A percentile compares a stretch with the other conserved stretches of the same genome.
Evolutionary conservation across 495 filamentous ascomycete species (phyloP).

Genomic region (Articulospora tetracladia): DNA sequence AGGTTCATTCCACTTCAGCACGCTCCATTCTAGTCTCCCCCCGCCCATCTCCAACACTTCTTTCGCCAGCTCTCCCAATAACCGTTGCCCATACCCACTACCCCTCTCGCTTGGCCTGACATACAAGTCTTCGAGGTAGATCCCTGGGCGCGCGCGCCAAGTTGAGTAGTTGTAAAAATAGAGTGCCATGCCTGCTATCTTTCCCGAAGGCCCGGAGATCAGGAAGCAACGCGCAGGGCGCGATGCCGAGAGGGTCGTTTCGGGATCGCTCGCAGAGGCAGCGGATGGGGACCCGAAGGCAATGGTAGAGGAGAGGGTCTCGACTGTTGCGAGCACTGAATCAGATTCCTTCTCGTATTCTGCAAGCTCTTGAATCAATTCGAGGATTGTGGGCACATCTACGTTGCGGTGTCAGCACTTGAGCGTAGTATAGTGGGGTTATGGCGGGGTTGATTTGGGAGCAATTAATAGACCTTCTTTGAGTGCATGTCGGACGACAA

Average conservation of each 20-base stretch:
- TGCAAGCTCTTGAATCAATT: constrained; percentile 83
- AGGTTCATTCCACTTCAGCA: constrained; percentile 87
- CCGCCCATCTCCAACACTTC: constrained; percentile 70
- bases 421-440: neutral
- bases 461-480: constrained; percentile 19
- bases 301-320: constrained; percentile 69
- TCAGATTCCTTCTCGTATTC: constrained; percentile 72
- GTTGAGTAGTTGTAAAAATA: constrained; percentile 64
- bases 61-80: constrained; percentile 73
- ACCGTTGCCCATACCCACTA: constrained; percentile 71
- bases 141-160: constrained; percentile 80
- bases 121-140: constrained; percentile 93
- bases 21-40: constrained; percentile 84
- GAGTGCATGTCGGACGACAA: constrained; percentile 17
- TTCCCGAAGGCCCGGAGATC: constrained; percentile 35
- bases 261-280: constrained; percentile 47
- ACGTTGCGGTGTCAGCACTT: constrained; percentile 9
- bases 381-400: constrained; percentile 82
- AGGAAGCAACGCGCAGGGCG: constrained; percentile 34
- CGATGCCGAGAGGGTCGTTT: constrained; percentile 8
- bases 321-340: constrained; percentile 74
- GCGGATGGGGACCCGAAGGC: constrained; percentile 34
- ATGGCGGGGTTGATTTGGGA: too few species aligned
- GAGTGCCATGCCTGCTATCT: constrained; percentile 51
- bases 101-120: constrained; percentile 67